Percentiles rank a stretch among this genome's conserved stretches.
Evolutionary conservation across 78 protist species (phyloP).

Genomic region (Guillardia theta): DNA sequence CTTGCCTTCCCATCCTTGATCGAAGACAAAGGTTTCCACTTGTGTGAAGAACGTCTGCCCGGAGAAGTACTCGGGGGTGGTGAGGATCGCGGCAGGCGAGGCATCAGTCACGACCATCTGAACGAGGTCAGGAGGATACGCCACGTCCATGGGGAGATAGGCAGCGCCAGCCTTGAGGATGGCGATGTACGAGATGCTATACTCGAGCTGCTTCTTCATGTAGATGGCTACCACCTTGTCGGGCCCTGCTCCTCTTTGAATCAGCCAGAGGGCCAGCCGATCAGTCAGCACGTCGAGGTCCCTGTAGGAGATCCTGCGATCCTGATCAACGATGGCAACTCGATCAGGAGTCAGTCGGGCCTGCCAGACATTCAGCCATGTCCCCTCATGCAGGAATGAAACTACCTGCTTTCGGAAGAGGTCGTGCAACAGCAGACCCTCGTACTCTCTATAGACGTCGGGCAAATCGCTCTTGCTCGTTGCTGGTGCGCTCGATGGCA

Average conservation of each 20-base stretch:
- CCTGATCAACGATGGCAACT: neutral
- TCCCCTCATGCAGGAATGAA: neutral
- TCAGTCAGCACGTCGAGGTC: neutral
- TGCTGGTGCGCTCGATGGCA: no score
- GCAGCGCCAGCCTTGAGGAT: conserved; percentile 6
- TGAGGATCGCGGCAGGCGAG: neutral
- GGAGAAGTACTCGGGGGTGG: neutral
- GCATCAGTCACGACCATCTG: neutral
- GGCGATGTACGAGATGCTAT: neutral
- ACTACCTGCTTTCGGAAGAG: neutral
- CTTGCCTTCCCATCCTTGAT: neutral
- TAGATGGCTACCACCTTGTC: neutral
- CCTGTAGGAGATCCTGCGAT: neutral
- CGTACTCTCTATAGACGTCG: neutral
- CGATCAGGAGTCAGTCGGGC: neutral
- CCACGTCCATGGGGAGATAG: neutral
- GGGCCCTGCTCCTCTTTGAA: neutral
- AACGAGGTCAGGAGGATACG: neutral
- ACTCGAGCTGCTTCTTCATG: conserved; percentile 30
- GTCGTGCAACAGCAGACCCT: neutral
- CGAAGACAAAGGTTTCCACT: neutral
- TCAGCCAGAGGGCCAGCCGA: neutral
- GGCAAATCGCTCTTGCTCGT: no score
- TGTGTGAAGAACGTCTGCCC: neutral
- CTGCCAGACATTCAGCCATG: neutral